Conservation (phyloP, 768 basidiomycete species). For the Leccinum subtestaceum region DNA sequence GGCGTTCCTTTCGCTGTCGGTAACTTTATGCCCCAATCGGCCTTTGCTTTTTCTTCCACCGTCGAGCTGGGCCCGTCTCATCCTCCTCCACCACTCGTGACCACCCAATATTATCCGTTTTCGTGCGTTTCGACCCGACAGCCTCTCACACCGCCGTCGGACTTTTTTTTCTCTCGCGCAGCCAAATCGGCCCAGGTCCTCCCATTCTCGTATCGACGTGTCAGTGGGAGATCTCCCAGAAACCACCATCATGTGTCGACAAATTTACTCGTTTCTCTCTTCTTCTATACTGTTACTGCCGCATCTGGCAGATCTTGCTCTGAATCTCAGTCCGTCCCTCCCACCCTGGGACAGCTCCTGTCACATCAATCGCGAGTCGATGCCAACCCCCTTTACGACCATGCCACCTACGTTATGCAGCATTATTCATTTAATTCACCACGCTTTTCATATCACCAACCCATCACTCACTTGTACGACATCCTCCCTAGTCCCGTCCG, state of each 20-base stretch:
- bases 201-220: slow-evolving; percentile 1
- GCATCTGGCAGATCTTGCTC: slow-evolving; percentile 15
- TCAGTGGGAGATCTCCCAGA: slow-evolving; percentile 20
- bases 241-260: slow-evolving; percentile 10
- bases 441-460: slow-evolving; percentile 13
- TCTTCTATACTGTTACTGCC: slow-evolving; percentile 10
- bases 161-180: slow-evolving; percentile 9
- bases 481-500: slow-evolving; percentile 2
- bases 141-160: slow-evolving; percentile 23
- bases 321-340: slow-evolving; percentile 14
- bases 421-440: slow-evolving; percentile 17
- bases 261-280: slow-evolving; percentile 6
- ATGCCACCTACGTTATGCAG: slow-evolving; percentile 12
- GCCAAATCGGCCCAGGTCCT: slow-evolving; percentile 17
- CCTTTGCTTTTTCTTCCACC: slow-evolving; percentile 7
- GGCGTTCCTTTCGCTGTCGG: slow-evolving; percentile 25
- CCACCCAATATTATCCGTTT: background rate
- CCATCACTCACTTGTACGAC: background rate
- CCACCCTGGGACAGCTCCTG: slow-evolving; percentile 26
- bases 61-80: background rate
- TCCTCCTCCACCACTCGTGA: background rate
- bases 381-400: slow-evolving; percentile 15
- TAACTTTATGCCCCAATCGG: slow-evolving; percentile 28
- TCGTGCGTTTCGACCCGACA: slow-evolving; percentile 4
- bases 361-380: slow-evolving; percentile 12